These are phyloP conservation scores for Neospermospora avenae DNA, from an alignment of 2,329 filamentous ascomycete genomes.

Conservation along the genomic window DNA sequence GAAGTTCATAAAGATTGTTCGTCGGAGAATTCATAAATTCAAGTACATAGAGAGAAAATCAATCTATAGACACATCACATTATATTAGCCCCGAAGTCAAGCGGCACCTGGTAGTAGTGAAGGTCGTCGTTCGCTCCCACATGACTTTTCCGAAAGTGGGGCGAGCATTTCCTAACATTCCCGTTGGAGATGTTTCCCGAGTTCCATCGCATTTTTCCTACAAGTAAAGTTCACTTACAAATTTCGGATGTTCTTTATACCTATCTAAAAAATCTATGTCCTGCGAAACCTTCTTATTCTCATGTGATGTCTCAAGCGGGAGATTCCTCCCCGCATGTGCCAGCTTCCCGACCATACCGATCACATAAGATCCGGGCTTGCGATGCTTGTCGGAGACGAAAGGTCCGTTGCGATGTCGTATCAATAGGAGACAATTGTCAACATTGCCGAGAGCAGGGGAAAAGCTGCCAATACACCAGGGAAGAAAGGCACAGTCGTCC, in stretches of 20 bases:
- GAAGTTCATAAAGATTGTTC: not conserved
- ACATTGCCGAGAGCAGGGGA: constrained; percentile 44
- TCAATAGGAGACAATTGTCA: constrained; percentile 50
- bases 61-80: not conserved
- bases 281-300: not conserved
- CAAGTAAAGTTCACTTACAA: not conserved
- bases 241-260: not conserved
- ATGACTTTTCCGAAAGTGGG: constrained; percentile 4
- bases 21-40: not conserved
- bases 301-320: not conserved
- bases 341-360: constrained; percentile 49
- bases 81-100: not conserved
- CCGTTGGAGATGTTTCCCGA: not conserved
- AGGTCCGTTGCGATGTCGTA: constrained; percentile 59
- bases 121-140: not conserved
- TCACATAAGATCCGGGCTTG: constrained; percentile 61
- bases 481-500: not conserved
- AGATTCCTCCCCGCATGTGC: not conserved
- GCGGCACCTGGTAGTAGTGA: not conserved
- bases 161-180: not conserved
- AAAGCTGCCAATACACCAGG: not conserved
- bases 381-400: constrained; percentile 56
- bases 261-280: not conserved
- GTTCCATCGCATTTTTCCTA: not conserved
- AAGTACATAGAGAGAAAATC: not conserved